phyloP scores from a whole-genome alignment of 345 rosid genomes.

The Acer yangbiense region DNA sequence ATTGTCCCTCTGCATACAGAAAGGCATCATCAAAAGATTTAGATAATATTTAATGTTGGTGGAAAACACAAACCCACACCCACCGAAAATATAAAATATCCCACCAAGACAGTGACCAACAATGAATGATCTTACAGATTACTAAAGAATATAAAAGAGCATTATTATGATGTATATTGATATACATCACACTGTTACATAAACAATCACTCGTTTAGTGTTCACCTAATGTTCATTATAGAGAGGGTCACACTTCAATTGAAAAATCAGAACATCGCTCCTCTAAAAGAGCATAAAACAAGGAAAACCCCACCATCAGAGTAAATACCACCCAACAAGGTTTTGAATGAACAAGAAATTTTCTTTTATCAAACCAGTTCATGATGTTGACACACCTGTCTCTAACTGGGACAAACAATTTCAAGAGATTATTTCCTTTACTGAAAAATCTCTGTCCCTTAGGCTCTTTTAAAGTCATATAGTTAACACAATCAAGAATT shows the following conservation, averaged over 20 bases:
- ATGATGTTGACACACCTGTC: neutral
- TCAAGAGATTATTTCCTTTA: neutral
- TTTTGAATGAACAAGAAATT: neutral
- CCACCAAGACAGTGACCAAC: neutral
- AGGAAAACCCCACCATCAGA: neutral
- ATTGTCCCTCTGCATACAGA: conserved; percentile 63
- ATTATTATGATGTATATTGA: neutral
- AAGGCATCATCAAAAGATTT: conserved; percentile 14
- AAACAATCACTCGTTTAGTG: neutral
- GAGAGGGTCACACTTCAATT: neutral
- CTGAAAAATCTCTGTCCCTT: neutral
- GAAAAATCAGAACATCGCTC: neutral
- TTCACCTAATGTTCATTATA: conserved; percentile 5
- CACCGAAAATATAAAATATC: neutral
- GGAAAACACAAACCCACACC: neutral
- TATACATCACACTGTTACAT: neutral
- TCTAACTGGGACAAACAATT: neutral
- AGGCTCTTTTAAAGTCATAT: neutral
- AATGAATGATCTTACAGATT: neutral
- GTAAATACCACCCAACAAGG: neutral
- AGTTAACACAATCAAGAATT: neutral
- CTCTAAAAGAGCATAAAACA: neutral
- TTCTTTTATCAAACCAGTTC: neutral
- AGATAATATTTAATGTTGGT: neutral
- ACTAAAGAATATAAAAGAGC: neutral